Percentiles rank a stretch among this genome's conserved stretches.
Conservation (phyloP, 2,329 filamentous ascomycete genomes). For the Cordyceps cicadae region DNA sequence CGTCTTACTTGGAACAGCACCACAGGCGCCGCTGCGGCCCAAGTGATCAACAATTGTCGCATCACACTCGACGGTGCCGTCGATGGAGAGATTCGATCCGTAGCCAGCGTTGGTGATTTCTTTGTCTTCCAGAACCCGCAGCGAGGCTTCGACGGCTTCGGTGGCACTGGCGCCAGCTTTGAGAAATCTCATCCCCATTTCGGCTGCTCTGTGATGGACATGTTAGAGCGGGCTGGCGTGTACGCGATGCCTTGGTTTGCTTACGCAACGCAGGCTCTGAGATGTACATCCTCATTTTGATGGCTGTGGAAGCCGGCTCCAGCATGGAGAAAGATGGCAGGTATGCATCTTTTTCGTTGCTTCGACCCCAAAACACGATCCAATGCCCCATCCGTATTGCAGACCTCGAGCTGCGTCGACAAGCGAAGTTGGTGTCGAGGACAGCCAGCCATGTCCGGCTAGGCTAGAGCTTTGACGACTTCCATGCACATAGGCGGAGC, state of each 20-base stretch:
- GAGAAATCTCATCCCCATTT: constrained; percentile 72
- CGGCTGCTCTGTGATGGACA: constrained; percentile 57
- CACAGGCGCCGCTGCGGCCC: constrained; percentile 86
- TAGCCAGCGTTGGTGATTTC: constrained; percentile 96
- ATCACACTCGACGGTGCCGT: constrained; percentile 89
- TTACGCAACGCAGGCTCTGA: constrained; percentile 82
- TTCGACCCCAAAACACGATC: constrained; percentile 31
- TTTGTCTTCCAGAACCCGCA: constrained; percentile 81
- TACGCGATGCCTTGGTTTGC: constrained; percentile 23
- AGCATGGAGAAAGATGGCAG: constrained; percentile 89
- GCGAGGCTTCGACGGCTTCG: constrained; percentile 82
- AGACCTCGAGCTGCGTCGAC: constrained; percentile 40
- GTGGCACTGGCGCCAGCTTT: constrained; percentile 70
- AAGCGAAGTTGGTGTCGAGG: constrained; percentile 24
- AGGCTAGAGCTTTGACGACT: constrained; percentile 1
- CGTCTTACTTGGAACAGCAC: constrained; percentile 75
- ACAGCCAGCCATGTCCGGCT: constrained; percentile 24
- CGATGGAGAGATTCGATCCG: constrained; percentile 86
- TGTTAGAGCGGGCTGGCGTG: not conserved
- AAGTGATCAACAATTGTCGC: constrained; percentile 86
- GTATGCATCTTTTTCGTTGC: constrained; percentile 33
- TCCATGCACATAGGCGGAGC: constrained; percentile 5
- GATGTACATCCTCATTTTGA: constrained; percentile 75
- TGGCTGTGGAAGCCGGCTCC: constrained; percentile 90
- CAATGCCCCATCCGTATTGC: constrained; percentile 33